phyloP scores from a whole-genome alignment of 768 basidiomycete genomes.

The Panus rudis region DNA sequence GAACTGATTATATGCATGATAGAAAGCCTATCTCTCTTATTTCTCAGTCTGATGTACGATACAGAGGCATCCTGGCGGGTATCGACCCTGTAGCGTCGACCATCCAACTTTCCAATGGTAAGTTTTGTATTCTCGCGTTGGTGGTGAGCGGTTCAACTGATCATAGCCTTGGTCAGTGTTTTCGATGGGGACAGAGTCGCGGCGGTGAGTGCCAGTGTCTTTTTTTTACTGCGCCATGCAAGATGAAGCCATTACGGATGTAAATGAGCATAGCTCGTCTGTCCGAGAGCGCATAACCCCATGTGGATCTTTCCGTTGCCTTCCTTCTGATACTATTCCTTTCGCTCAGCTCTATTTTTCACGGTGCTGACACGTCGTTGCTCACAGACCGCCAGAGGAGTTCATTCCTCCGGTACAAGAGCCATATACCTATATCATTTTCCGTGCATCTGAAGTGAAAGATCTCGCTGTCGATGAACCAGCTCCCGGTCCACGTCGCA shows the following conservation, averaged over 20 bases:
- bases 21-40: slow-evolving; percentile 88
- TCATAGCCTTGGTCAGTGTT: slow-evolving; percentile 49
- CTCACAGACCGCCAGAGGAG: slow-evolving; percentile 55
- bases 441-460: slow-evolving; percentile 85
- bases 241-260: slow-evolving; percentile 36
- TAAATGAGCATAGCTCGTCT: slow-evolving; percentile 29
- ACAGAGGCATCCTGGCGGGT: slow-evolving; percentile 80
- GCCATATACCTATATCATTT: slow-evolving; percentile 86
- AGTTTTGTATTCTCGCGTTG: slow-evolving; percentile 9
- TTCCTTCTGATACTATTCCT: slow-evolving; percentile 44
- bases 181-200: slow-evolving; percentile 84
- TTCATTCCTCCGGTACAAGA: slow-evolving; percentile 80
- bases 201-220: slow-evolving; percentile 46
- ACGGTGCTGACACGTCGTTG: slow-evolving; percentile 20
- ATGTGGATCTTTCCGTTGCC: slow-evolving; percentile 62
- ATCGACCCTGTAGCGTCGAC: slow-evolving; percentile 83
- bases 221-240: slow-evolving; percentile 4
- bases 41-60: slow-evolving; percentile 87
- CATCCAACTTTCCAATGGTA: slow-evolving; percentile 84
- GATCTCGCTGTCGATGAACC: slow-evolving; percentile 81
- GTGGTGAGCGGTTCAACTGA: not conserved
- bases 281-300: slow-evolving; percentile 38
- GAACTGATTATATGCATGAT: slow-evolving; percentile 15
- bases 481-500: slow-evolving; percentile 38
- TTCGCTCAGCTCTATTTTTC: slow-evolving; percentile 1